Percentiles rank a stretch among this genome's conserved stretches.
phyloP scores from a whole-genome alignment of 208 protist species.

The Acanthamoeba lenticulata region DNA sequence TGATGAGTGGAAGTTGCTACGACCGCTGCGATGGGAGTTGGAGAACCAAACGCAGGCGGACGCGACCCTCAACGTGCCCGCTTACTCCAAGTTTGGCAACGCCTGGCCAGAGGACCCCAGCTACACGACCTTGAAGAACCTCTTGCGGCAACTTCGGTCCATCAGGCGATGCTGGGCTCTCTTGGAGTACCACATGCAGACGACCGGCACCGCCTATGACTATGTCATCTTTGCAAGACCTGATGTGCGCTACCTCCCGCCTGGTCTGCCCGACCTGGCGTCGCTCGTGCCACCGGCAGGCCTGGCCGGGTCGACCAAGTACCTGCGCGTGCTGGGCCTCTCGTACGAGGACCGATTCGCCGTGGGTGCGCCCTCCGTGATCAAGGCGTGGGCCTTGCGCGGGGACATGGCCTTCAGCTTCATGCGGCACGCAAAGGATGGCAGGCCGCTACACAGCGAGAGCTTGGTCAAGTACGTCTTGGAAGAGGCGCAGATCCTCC shows the following conservation, averaged over 20 bases:
- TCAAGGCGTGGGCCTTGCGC: background rate
- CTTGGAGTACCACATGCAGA: background rate
- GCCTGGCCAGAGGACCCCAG: background rate
- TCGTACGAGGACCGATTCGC: background rate
- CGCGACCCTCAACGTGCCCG: background rate
- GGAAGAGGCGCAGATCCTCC: background rate
- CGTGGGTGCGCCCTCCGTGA: background rate
- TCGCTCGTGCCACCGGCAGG: background rate
- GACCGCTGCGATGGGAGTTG: background rate
- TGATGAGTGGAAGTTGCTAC: background rate
- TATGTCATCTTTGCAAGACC: background rate
- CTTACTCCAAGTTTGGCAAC: background rate
- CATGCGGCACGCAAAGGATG: background rate
- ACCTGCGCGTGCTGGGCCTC: background rate
- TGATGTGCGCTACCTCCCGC: background rate
- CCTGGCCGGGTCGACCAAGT: background rate
- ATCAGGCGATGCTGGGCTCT: background rate
- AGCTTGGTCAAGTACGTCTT: background rate
- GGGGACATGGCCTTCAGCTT: background rate
- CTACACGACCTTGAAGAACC: background rate
- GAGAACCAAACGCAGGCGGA: background rate
- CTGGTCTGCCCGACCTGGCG: background rate
- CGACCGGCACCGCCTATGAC: background rate
- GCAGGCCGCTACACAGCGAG: background rate
- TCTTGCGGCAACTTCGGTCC: background rate